Conservation (phyloP, 2,329 filamentous ascomycete genomes). For the Venturia carpophila region DNA sequence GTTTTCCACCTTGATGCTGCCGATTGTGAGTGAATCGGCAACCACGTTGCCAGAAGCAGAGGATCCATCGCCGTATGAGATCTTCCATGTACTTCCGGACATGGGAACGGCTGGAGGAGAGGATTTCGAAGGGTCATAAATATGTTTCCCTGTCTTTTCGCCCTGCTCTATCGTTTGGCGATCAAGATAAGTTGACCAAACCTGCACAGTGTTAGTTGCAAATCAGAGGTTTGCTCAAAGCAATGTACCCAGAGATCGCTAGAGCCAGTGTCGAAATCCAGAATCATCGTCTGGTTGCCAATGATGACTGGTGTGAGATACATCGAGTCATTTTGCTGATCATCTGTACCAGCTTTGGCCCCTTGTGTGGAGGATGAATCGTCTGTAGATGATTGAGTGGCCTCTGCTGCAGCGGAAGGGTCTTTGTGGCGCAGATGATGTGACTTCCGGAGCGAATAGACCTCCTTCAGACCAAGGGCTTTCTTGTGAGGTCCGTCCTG, state of each 20-base stretch:
- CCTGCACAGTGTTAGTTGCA: background rate
- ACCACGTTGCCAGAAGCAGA: slow-evolving; percentile 57
- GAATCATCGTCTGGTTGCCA: slow-evolving; percentile 52
- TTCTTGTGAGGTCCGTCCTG: slow-evolving; percentile 34
- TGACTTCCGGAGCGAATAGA: slow-evolving; percentile 27
- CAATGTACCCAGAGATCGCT: slow-evolving; percentile 40
- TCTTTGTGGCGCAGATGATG: background rate
- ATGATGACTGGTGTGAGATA: slow-evolving; percentile 59
- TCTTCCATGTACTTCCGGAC: slow-evolving; percentile 51
- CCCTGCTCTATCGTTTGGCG: slow-evolving; percentile 28
- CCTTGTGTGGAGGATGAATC: slow-evolving; percentile 16
- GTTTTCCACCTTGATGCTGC: slow-evolving; percentile 52
- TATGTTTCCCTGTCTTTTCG: slow-evolving; percentile 38
- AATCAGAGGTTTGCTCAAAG: background rate
- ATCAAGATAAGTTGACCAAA: slow-evolving; percentile 48
- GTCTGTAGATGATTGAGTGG: background rate
- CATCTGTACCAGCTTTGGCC: slow-evolving; percentile 50
- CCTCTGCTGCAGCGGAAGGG: background rate
- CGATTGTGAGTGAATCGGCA: slow-evolving; percentile 54
- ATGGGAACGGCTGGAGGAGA: slow-evolving; percentile 45
- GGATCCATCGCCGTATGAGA: slow-evolving; percentile 62
- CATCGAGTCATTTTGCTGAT: slow-evolving; percentile 58
- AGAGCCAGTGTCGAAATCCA: slow-evolving; percentile 66
- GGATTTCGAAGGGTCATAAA: slow-evolving; percentile 56
- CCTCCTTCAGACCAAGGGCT: background rate